Conservation (phyloP, 192 early-diverging fungal species). For the Coemansia sp. region DNA sequence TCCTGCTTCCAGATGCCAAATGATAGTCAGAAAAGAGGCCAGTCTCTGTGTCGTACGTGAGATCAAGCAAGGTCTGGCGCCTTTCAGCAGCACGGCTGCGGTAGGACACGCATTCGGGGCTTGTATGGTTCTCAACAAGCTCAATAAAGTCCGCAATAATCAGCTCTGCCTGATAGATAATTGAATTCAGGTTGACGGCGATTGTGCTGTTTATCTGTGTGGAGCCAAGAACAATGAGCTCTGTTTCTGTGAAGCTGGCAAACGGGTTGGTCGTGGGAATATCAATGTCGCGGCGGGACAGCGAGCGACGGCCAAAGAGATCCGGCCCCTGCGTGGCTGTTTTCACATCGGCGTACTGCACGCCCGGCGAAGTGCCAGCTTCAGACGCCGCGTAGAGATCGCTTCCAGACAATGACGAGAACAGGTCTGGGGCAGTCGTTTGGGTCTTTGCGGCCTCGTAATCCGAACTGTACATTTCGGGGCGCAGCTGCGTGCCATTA, state of each 20-base stretch:
- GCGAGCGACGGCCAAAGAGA: constrained; percentile 23
- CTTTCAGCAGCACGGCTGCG: constrained; percentile 46
- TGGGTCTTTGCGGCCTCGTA: constrained; percentile 16
- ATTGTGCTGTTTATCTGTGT: constrained; percentile 61
- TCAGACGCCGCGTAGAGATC: constrained; percentile 36
- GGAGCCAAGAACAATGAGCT: constrained; percentile 50
- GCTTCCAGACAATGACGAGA: constrained; percentile 4
- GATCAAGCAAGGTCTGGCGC: constrained; percentile 53
- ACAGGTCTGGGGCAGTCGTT: constrained; percentile 8
- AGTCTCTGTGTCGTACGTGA: constrained; percentile 59
- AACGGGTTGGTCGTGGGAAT: constrained; percentile 38
- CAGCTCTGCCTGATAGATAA: constrained; percentile 59
- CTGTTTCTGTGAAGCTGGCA: constrained; percentile 17
- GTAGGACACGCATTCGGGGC: constrained; percentile 21
- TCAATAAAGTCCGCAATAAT: constrained; percentile 31
- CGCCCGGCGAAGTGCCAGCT: constrained; percentile 36
- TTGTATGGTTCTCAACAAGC: constrained; percentile 22
- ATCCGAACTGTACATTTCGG: constrained; percentile 25
- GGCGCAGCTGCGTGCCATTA: constrained; percentile 11
- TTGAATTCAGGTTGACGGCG: constrained; percentile 70
- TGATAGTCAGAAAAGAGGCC: constrained; percentile 64
- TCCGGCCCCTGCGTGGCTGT: constrained; percentile 19
- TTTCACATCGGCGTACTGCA: constrained; percentile 28
- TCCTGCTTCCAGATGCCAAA: constrained; percentile 34
- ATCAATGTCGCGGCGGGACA: constrained; percentile 18